Base-by-base conservation (phyloP, 768 basidiomycete species). In the Gloeopeniophorella convolvens region DNA sequence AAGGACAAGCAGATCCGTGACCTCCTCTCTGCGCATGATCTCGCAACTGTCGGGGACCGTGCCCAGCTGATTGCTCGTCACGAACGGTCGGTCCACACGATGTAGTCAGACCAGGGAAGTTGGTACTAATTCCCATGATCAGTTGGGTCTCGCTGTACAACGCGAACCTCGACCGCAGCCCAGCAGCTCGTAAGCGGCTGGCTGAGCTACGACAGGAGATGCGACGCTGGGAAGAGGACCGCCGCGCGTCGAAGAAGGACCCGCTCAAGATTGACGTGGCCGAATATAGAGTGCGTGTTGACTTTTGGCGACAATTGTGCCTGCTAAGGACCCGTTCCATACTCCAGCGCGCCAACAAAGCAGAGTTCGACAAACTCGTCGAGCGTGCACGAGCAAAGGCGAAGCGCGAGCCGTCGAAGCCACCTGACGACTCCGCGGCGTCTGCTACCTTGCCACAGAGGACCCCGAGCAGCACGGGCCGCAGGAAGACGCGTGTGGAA, bases 81-180 rank as follows among this genome's bases (percentile, higher is more conserved):
- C 39, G 48, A 56, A 15, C 49, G 57, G 62, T 58, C 42, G 35
- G 54, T 42, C n/a, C n/a, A n/a, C n/a, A n/a, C n/a, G n/a, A n/a
- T n/a, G n/a, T n/a, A n/a, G n/a, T n/a, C n/a, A n/a, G n/a, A n/a
- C n/a, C 11, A 46, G 23, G n/a, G 21, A 35, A 42, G 24, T 9
- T 20, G 36, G 24, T 41, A 15, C 23, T 45, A n/a, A 32, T 32
- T 10, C 27, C 18, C 8, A 7, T 6, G 35, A 15, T 2, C 20
- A 62, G 61, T 18, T 64, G 62, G 60, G 50, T 63, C 16, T 44
- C 50, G 4, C 20, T 63, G 21, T 63, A 62, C 43, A 64, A 64
- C 45, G 59, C 63, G n/a, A 64, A 64, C 42, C 47, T 60, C 28
- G 63, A 64, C 37, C 56, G 53, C 20, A 45, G 31, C 21, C 42